Conservation (phyloP, 2,329 filamentous ascomycete genomes). For the Helotiales sp. region DNA sequence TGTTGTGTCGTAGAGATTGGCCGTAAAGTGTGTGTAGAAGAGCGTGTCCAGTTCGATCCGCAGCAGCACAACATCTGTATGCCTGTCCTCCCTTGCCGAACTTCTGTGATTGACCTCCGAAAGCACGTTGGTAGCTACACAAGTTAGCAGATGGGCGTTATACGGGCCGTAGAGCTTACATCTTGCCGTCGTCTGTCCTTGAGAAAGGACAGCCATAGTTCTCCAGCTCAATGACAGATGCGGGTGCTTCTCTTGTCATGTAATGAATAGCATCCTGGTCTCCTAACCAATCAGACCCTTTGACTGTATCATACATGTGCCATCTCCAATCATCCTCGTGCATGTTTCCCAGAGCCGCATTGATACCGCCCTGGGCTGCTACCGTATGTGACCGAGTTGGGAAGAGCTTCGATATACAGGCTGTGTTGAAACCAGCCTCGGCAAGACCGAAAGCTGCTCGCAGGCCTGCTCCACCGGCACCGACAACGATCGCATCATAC, state of each 20-base stretch:
- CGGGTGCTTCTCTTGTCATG: constrained; percentile 93
- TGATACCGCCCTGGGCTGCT: constrained; percentile 81
- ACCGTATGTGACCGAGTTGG: constrained; percentile 84
- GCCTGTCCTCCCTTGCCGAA: constrained; percentile 97
- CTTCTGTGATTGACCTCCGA: constrained; percentile 95
- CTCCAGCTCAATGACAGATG: constrained; percentile 91
- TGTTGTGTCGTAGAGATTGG: constrained; percentile 95
- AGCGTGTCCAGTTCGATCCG: constrained; percentile 95
- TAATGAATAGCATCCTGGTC: constrained; percentile 98
- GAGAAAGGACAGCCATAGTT: constrained; percentile 98
- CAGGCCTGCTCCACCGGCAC: constrained; percentile 78
- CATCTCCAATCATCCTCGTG: constrained; percentile 98
- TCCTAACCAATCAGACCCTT: constrained; percentile 95
- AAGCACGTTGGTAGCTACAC: constrained; percentile 87
- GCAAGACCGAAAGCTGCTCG: constrained; percentile 83
- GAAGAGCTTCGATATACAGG: constrained; percentile 76
- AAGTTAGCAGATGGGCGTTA: constrained; percentile 21
- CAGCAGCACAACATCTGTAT: constrained; percentile 88
- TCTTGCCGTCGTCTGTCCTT: constrained; percentile 93
- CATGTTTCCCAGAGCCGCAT: constrained; percentile 91
- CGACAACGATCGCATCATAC: constrained; percentile 95
- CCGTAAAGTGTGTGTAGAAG: constrained; percentile 98
- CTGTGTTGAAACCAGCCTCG: constrained; percentile 87
- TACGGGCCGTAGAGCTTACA: constrained; percentile 52
- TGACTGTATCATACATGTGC: constrained; percentile 99